phyloP scores from a whole-genome alignment of 2,329 filamentous ascomycete species.

The Trichoderma brevicompactum region DNA sequence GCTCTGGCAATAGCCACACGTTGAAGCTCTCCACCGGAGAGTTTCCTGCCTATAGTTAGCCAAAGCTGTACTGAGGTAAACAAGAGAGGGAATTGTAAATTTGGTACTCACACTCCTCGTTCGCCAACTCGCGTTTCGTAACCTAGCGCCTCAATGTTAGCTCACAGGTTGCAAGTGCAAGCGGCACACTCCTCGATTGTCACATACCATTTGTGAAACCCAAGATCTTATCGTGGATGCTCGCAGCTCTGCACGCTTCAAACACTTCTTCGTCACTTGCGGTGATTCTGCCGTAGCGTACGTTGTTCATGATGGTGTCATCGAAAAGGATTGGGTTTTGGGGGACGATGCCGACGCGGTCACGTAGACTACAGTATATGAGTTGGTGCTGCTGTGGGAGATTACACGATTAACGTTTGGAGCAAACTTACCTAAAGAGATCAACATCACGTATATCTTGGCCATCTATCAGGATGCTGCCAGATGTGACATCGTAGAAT shows the following conservation, averaged over 20 bases:
- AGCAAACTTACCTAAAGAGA: slow-evolving; percentile 48
- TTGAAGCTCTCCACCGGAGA: slow-evolving; percentile 70
- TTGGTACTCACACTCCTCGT: slow-evolving; percentile 53
- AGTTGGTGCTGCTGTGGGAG: slow-evolving; percentile 31
- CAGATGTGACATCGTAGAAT: slow-evolving; percentile 61
- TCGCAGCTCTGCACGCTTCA: slow-evolving; percentile 59
- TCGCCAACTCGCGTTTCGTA: slow-evolving; percentile 58
- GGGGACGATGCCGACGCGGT: slow-evolving; percentile 60
- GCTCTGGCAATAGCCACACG: slow-evolving; percentile 72
- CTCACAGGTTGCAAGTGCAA: background rate
- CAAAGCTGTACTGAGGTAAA: background rate
- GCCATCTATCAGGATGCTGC: slow-evolving; percentile 59
- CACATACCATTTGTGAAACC: slow-evolving; percentile 54
- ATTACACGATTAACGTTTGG: background rate
- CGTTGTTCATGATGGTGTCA: slow-evolving; percentile 63
- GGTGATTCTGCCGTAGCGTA: slow-evolving; percentile 59
- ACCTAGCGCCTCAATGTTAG: slow-evolving; percentile 38
- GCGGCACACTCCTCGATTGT: background rate
- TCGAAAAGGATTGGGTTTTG: slow-evolving; percentile 62
- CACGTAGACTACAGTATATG: slow-evolving; percentile 49
- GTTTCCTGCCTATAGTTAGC: slow-evolving; percentile 50
- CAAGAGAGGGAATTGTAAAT: too few relatives aligned
- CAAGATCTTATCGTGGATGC: slow-evolving; percentile 62
- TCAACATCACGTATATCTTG: slow-evolving; percentile 61
- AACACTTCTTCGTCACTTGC: slow-evolving; percentile 60